Conservation (phyloP, 768 basidiomycete genomes). For the Rubroboletus pulcherrimus region DNA sequence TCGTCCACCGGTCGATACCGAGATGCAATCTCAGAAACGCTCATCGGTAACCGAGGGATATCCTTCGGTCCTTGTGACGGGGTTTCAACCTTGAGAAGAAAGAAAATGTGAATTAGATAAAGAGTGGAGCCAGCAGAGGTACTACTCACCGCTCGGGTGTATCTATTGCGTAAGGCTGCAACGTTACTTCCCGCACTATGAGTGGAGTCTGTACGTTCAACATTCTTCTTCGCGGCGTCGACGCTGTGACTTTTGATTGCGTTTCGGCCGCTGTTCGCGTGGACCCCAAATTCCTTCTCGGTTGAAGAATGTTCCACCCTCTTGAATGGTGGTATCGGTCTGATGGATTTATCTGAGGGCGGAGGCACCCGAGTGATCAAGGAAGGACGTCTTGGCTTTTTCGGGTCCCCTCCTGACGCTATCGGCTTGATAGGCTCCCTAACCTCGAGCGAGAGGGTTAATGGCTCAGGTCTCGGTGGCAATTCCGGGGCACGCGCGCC, state of each 20-base stretch:
- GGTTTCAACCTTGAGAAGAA: conserved; percentile 41
- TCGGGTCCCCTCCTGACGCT: not conserved
- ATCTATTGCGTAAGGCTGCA: conserved; percentile 65
- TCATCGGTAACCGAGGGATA: conserved; percentile 58
- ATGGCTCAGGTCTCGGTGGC: not conserved
- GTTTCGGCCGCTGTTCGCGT: conserved; percentile 16
- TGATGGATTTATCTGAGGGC: conserved; percentile 13
- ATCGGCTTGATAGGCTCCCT: not conserved
- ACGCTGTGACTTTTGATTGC: conserved; percentile 28
- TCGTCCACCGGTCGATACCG: conserved; percentile 51
- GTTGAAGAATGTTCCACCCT: conserved; percentile 10
- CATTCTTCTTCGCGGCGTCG: conserved; percentile 30
- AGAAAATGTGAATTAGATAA: conserved; percentile 4
- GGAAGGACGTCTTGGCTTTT: conserved; percentile 20
- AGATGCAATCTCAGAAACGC: conserved; percentile 60
- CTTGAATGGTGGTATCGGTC: conserved; percentile 22
- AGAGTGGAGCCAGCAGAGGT: not conserved
- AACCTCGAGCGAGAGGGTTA: not conserved
- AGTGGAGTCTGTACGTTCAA: conserved; percentile 53
- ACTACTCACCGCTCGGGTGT: conserved; percentile 53
- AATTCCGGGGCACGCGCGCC: not conserved
- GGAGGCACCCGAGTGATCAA: conserved; percentile 18
- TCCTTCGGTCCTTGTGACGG: conserved; percentile 57
- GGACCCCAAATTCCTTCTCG: conserved; percentile 35
- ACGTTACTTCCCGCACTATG: conserved; percentile 58